Evolutionary conservation across 2,329 filamentous ascomycete species (phyloP).

Genomic region (Ophiobolus disseminans): DNA sequence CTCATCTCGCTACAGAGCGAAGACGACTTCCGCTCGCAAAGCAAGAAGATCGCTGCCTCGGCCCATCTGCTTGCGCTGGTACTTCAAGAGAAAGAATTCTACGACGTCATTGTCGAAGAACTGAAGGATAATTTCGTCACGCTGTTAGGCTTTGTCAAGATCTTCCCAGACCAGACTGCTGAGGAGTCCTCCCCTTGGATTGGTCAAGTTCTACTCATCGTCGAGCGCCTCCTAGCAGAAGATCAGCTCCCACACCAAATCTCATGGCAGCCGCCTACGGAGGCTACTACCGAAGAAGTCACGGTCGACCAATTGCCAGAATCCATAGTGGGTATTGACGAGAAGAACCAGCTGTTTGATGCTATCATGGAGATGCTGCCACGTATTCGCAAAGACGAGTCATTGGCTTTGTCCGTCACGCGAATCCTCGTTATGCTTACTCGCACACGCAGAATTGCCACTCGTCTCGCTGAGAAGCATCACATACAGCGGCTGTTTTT

Average conservation of each 20-base stretch:
- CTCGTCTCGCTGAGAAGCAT: constrained; percentile 80
- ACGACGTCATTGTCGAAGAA: constrained; percentile 74
- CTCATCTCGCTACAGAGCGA: constrained; percentile 72
- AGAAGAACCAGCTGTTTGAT: constrained; percentile 75
- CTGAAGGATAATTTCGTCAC: constrained; percentile 78
- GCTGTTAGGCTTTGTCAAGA: constrained; percentile 79
- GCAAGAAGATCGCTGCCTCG: constrained; percentile 83
- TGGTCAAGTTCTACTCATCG: constrained; percentile 84
- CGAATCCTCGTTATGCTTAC: constrained; percentile 89
- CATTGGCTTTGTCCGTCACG: constrained; percentile 80
- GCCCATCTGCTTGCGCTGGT: constrained; percentile 90
- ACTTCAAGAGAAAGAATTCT: constrained; percentile 82
- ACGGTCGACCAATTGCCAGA: constrained; percentile 67
- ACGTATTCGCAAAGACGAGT: constrained; percentile 84
- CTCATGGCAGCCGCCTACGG: constrained; percentile 68
- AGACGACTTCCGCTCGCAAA: constrained; percentile 61
- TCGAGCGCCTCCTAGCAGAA: constrained; percentile 88
- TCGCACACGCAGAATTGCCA: constrained; percentile 75
- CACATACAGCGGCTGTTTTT: constrained; percentile 90
- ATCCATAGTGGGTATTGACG: constrained; percentile 67
- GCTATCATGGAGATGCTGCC: constrained; percentile 84
- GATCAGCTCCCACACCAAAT: constrained; percentile 82
- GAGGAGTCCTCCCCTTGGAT: constrained; percentile 93
- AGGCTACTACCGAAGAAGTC: constrained; percentile 55
- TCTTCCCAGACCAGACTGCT: constrained; percentile 68